A percentile compares a stretch with the other conserved stretches of the same genome.
These are phyloP conservation scores for Hygrophoropsis aurantiaca DNA, from an alignment of 768 basidiomycete genomes.

Conservation along the genomic window DNA sequence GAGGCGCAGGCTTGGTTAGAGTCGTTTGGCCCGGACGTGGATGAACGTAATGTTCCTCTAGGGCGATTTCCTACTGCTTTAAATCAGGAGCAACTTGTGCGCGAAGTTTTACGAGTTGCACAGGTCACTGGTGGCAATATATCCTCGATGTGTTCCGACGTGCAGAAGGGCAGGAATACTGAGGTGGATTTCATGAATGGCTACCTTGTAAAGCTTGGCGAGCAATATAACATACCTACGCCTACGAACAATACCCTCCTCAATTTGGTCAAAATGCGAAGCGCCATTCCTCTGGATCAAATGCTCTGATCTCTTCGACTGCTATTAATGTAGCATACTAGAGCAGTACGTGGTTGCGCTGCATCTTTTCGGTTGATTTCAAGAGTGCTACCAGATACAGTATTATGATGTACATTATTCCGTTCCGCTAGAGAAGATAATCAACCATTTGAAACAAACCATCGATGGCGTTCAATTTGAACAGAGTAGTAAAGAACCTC, in stretches of 20 bases:
- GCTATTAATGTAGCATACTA: too few relatives aligned
- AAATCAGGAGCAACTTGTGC: constrained; percentile 42
- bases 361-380: too few relatives aligned
- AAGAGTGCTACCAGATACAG: too few relatives aligned
- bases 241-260: constrained; percentile 55
- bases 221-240: constrained; percentile 53
- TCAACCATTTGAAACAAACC: too few relatives aligned
- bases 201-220: constrained; percentile 67
- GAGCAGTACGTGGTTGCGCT: too few relatives aligned
- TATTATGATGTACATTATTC: too few relatives aligned
- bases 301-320: constrained; percentile 17
- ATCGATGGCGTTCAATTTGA: too few relatives aligned
- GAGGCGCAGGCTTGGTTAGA: constrained; percentile 30
- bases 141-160: constrained; percentile 80
- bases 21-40: constrained; percentile 22
- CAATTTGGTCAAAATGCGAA: constrained; percentile 60
- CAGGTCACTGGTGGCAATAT: constrained; percentile 61
- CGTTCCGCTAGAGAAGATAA: too few relatives aligned
- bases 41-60: constrained; percentile 24
- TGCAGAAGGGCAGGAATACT: constrained; percentile 59
- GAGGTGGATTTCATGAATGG: constrained; percentile 87
- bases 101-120: constrained; percentile 60
- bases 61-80: constrained; percentile 49
- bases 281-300: constrained; percentile 54
- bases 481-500: too few relatives aligned